Conservation (phyloP, 164 flowering plant species). For the Piper betle region DNA sequence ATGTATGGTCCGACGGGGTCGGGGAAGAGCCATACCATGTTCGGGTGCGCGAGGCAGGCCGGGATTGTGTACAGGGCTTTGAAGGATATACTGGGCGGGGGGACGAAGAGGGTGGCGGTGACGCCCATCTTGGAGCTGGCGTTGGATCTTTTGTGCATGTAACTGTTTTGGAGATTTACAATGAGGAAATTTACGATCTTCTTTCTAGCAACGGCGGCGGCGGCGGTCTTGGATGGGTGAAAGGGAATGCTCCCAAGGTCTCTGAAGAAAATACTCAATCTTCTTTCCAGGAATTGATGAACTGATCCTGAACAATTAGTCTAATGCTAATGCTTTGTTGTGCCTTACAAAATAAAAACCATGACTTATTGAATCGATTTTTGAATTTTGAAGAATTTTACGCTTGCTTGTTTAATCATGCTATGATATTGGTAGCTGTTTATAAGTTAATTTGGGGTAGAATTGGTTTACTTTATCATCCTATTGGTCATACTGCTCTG, state of each 20-base stretch:
- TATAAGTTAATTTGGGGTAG: too few relatives aligned
- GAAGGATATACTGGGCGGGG: conserved; percentile 63
- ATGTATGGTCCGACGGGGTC: conserved; percentile 98
- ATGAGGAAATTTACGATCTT: conserved; percentile 94
- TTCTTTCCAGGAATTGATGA: neutral
- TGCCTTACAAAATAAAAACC: too few relatives aligned
- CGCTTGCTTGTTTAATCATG: too few relatives aligned
- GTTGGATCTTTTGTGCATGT: conserved; percentile 76
- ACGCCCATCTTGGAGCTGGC: conserved; percentile 6
- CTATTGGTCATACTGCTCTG: too few relatives aligned
- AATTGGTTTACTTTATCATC: too few relatives aligned
- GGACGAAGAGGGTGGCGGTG: conserved; percentile 23
- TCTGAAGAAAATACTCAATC: neutral
- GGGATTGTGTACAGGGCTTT: conserved; percentile 84
- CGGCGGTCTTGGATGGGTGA: conserved; percentile 55
- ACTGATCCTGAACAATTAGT: too few relatives aligned
- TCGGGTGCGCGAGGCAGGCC: conserved; percentile 76
- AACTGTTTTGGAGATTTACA: conserved; percentile 87
- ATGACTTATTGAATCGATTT: too few relatives aligned
- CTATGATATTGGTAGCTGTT: too few relatives aligned
- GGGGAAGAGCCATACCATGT: conserved; percentile 97
- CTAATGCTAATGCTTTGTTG: too few relatives aligned
- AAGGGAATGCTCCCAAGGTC: conserved; percentile 84
- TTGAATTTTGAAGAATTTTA: too few relatives aligned
- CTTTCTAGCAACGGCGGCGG: conserved; percentile 57